These are phyloP conservation scores for Fomitiporia mediterranea DNA, from an alignment of 1,284 basidiomycete species.

Conservation along the genomic window DNA sequence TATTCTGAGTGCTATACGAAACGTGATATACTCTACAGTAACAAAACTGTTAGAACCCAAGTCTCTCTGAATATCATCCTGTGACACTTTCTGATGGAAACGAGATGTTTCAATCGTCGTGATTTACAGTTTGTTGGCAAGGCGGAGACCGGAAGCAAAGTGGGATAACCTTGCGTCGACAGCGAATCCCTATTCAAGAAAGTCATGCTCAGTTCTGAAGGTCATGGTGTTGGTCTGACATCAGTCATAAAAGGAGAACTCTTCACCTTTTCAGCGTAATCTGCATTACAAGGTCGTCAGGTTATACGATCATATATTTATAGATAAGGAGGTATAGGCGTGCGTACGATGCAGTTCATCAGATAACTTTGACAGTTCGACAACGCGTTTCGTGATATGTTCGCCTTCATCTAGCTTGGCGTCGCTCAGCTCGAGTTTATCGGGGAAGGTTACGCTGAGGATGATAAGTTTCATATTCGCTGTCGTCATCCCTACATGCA, in stretches of 20 bases:
- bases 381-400: constrained; percentile 70
- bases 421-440: constrained; percentile 52
- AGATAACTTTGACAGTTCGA: constrained; percentile 62
- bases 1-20: too few species aligned
- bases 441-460: constrained; percentile 57
- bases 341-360: constrained; percentile 57
- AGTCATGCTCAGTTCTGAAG: constrained; percentile 11
- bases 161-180: constrained; percentile 75
- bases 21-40: too few species aligned
- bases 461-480: constrained; percentile 77
- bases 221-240: neutral
- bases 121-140: constrained; percentile 1
- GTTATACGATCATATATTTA: too few species aligned
- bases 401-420: constrained; percentile 79
- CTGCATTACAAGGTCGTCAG: constrained; percentile 35
- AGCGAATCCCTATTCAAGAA: constrained; percentile 52
- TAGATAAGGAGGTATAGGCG: too few species aligned
- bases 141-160: constrained; percentile 53
- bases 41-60: too few species aligned
- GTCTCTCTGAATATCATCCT: too few species aligned
- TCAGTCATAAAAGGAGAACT: too few species aligned
- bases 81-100: too few species aligned
- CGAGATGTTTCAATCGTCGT: too few species aligned
- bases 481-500: constrained; percentile 71
- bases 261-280: constrained; percentile 58